Conservation (phyloP, 257 asterid species). For the Lantana camara region DNA sequence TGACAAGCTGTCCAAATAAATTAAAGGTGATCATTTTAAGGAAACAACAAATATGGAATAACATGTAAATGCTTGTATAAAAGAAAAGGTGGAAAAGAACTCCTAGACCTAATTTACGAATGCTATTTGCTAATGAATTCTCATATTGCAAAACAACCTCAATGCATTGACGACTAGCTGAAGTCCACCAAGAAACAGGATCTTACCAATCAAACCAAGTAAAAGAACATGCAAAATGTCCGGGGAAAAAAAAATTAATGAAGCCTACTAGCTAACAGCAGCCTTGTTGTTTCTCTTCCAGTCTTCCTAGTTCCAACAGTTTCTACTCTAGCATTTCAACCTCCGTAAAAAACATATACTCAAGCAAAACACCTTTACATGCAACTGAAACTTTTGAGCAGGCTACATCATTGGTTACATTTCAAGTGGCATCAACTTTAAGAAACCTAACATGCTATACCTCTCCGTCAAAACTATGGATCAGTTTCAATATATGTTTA, state of each 20-base stretch:
- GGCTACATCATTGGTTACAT: background rate
- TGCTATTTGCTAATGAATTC: constrained; percentile 6
- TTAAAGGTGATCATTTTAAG: constrained; percentile 24
- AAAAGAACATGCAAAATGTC: no score
- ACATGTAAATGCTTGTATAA: constrained; percentile 1
- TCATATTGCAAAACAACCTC: constrained; percentile 9
- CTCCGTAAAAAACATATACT: background rate
- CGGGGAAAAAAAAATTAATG: no score
- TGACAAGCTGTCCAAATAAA: constrained; percentile 71
- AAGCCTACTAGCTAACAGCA: constrained; percentile 2
- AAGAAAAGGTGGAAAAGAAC: constrained; percentile 17
- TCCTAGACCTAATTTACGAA: background rate
- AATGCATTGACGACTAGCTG: constrained; percentile 9
- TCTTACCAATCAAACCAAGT: constrained; percentile 12
- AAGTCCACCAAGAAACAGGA: constrained; percentile 16
- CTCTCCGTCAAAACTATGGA: constrained; percentile 4
- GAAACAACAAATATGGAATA: constrained; percentile 18
- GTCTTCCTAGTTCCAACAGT: background rate
- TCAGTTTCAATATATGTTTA: constrained; percentile 1
- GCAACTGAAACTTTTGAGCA: background rate
- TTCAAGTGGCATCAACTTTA: background rate
- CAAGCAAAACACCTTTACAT: background rate
- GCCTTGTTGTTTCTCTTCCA: constrained; percentile 11
- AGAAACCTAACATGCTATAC: background rate
- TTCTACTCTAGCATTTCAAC: constrained; percentile 1